Evolutionary conservation across 305 asterid species (phyloP).

Genomic region (Rubia occidens): DNA sequence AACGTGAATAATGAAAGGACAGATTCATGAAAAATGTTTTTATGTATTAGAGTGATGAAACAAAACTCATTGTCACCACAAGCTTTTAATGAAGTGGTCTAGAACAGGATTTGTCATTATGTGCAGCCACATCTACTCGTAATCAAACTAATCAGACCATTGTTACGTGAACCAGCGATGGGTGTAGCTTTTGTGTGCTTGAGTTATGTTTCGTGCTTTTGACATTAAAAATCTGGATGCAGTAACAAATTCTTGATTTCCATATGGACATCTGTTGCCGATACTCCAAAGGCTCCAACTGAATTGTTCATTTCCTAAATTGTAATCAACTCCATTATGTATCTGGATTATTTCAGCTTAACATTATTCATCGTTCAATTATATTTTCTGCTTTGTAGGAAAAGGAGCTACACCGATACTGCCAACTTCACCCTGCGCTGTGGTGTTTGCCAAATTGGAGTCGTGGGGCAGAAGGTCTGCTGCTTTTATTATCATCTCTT

Average conservation of each 20-base stretch:
- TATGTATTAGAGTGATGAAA: background rate
- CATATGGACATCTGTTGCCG: background rate
- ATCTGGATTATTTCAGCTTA: background rate
- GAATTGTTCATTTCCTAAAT: background rate
- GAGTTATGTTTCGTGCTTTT: background rate
- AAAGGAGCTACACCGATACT: constrained; percentile 89
- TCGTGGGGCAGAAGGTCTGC: constrained; percentile 72
- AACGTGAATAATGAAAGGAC: background rate
- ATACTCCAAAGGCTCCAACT: background rate
- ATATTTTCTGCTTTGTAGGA: constrained; percentile 33
- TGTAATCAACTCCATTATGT: background rate
- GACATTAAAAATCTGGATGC: background rate
- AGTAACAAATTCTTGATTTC: background rate
- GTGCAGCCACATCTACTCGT: no score
- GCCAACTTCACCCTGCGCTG: constrained; percentile 83
- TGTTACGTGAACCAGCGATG: no score
- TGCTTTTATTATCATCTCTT: background rate
- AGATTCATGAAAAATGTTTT: background rate
- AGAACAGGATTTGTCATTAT: no score
- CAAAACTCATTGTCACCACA: background rate
- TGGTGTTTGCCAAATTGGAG: constrained; percentile 90
- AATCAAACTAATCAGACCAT: no score
- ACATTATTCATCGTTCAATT: background rate
- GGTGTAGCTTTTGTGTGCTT: background rate
- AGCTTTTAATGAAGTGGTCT: background rate